A percentile compares a stretch with the other conserved stretches of the same genome.
These are phyloP conservation scores for Plasmodiophora brassicae DNA, from an alignment of 208 protist species.

Conservation along the genomic window DNA sequence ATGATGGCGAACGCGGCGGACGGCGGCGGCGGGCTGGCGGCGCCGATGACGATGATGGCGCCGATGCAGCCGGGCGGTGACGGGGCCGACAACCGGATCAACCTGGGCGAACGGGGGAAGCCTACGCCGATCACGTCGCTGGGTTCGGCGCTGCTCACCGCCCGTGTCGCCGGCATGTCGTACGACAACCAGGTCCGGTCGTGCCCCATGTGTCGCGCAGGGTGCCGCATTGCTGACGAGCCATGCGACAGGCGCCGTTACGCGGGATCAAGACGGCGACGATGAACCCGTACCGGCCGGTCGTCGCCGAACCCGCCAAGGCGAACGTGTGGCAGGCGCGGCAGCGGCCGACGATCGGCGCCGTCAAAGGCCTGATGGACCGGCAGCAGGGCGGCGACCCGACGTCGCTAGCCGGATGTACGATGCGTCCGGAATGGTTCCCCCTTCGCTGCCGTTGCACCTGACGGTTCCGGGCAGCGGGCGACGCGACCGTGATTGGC, in stretches of 20 bases:
- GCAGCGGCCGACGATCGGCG: background rate
- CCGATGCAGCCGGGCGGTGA: background rate
- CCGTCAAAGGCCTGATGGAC: background rate
- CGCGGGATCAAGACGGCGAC: slow-evolving; percentile 15
- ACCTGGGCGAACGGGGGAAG: background rate
- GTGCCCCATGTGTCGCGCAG: no score
- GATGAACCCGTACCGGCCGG: slow-evolving; percentile 27
- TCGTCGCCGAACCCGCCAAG: slow-evolving; percentile 17
- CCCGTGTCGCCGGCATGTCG: background rate
- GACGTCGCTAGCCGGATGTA: no score
- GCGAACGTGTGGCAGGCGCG: slow-evolving; percentile 1
- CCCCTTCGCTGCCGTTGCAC: no score
- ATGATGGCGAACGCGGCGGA: background rate
- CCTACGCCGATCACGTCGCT: slow-evolving; percentile 8
- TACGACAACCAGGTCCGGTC: slow-evolving; percentile 8
- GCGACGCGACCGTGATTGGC: no score
- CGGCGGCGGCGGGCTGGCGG: no score
- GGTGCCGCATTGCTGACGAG: no score
- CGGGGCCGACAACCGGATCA: background rate
- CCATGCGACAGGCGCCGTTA: background rate
- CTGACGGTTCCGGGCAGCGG: no score
- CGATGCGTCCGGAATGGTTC: no score
- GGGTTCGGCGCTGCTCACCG: background rate
- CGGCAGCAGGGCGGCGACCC: no score
- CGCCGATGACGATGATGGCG: background rate